phyloP scores from a whole-genome alignment of 106 monocot genomes.

The Allium cepa region DNA sequence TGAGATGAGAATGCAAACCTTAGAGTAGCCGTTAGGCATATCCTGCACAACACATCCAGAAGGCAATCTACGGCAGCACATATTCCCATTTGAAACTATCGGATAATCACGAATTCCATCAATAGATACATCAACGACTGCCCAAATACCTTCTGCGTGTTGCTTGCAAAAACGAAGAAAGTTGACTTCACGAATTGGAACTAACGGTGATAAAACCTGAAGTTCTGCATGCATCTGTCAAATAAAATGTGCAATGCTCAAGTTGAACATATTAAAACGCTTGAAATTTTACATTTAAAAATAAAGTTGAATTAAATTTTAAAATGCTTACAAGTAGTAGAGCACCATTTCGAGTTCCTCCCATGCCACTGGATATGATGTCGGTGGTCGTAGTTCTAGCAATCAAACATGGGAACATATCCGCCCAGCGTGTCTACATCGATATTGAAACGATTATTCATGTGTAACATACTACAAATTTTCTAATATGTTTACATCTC shows the following conservation, averaged over 20 bases:
- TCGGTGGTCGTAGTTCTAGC: conserved; percentile 40
- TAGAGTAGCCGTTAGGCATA: conserved; percentile 68
- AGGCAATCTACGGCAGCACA: conserved; percentile 49
- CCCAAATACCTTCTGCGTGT: conserved; percentile 57
- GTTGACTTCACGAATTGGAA: conserved; percentile 42
- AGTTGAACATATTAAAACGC: neutral
- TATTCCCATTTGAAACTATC: neutral
- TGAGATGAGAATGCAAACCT: conserved; percentile 18
- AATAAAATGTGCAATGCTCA: neutral
- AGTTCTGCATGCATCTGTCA: conserved; percentile 67
- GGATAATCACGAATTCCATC: conserved; percentile 22
- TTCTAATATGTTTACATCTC: too few species aligned
- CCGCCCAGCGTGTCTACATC: conserved; percentile 44
- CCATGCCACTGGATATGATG: conserved; percentile 47
- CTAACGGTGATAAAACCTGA: conserved; percentile 62
- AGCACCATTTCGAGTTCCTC: conserved; percentile 43
- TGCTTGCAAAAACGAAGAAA: conserved; percentile 78
- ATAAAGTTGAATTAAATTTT: neutral
- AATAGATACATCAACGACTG: conserved; percentile 59
- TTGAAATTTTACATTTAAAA: neutral
- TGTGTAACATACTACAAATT: too few species aligned
- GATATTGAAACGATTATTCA: neutral
- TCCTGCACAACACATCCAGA: conserved; percentile 66
- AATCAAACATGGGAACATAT: conserved; percentile 53
- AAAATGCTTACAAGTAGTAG: conserved; percentile 44